These are phyloP conservation scores for Boletus tylopilopsis DNA, from an alignment of 768 basidiomycete species.

Conservation along the genomic window DNA sequence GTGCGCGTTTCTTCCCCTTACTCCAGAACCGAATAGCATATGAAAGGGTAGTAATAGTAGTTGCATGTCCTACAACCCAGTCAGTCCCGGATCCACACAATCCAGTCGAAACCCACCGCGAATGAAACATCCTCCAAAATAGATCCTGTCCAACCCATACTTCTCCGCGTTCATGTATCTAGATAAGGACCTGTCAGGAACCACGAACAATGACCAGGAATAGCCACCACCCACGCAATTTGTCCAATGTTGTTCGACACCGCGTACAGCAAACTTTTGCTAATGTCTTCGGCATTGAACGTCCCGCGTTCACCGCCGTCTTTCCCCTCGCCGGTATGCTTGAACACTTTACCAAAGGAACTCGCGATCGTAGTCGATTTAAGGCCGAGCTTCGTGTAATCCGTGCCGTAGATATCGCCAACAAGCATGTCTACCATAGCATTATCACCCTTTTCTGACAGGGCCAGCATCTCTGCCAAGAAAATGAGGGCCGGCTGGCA, in stretches of 20 bases:
- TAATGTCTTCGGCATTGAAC: constrained; percentile 91
- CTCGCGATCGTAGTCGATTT: constrained; percentile 98
- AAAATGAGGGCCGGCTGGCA: constrained; percentile 2
- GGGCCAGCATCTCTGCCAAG: constrained; percentile 83
- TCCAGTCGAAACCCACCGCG: constrained; percentile 58
- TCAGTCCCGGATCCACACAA: constrained; percentile 2
- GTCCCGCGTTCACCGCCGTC: constrained; percentile 51
- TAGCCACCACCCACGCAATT: constrained; percentile 78
- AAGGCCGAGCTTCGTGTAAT: constrained; percentile 91
- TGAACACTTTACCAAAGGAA: constrained; percentile 98
- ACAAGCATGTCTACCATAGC: constrained; percentile 96
- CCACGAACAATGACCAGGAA: constrained; percentile 1
- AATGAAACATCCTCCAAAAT: constrained; percentile 99
- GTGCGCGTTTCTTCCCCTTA: constrained; percentile 92
- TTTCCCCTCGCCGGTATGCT: constrained; percentile 57
- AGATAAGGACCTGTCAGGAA: constrained; percentile 15
- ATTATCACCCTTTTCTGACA: constrained; percentile 94
- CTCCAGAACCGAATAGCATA: constrained; percentile 99
- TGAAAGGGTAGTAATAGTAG: constrained; percentile 94
- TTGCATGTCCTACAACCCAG: constrained; percentile 72
- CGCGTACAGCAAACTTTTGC: constrained; percentile 90
- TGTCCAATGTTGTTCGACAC: constrained; percentile 99
- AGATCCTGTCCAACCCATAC: constrained; percentile 93
- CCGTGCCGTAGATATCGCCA: constrained; percentile 98
- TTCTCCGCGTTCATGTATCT: constrained; percentile 99